Conservation (phyloP, 1,284 basidiomycete genomes). For the Sparassis latifolia region DNA sequence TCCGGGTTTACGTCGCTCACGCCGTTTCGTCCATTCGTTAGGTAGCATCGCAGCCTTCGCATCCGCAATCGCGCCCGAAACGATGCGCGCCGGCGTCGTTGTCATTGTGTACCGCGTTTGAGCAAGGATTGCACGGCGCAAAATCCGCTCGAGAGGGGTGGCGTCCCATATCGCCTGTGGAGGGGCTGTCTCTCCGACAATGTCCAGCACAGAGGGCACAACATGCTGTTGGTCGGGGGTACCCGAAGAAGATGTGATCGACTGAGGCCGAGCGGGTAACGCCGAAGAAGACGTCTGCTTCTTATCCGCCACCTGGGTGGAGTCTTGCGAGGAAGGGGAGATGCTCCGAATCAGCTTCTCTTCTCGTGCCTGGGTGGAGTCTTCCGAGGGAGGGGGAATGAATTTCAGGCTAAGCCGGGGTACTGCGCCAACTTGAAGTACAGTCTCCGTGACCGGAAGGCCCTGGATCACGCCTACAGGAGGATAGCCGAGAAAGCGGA, state of each 20-base stretch:
- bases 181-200: background rate
- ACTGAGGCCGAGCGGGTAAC: too few species aligned
- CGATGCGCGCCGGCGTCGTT: conserved; percentile 1
- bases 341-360: background rate
- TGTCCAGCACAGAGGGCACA: conserved; percentile 10
- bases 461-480: background rate
- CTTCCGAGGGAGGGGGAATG: conserved; percentile 5
- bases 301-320: background rate
- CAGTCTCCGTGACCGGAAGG: conserved; percentile 5
- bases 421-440: conserved; percentile 12
- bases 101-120: background rate
- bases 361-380: too few species aligned
- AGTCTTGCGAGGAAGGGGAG: background rate
- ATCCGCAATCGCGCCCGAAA: conserved; percentile 5
- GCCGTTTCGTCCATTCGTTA: too few species aligned
- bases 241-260: too few species aligned
- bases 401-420: conserved; percentile 10
- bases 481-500: conserved; percentile 23
- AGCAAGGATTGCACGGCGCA: conserved; percentile 19
- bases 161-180: conserved; percentile 6
- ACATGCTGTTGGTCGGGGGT: background rate
- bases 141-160: conserved; percentile 22
- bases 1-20: too few species aligned
- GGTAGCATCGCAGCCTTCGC: conserved; percentile 10
- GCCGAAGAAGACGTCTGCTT: too few species aligned